Base-by-base conservation (phyloP, 768 basidiomycete genomes). In the Boletus fagicola region DNA sequence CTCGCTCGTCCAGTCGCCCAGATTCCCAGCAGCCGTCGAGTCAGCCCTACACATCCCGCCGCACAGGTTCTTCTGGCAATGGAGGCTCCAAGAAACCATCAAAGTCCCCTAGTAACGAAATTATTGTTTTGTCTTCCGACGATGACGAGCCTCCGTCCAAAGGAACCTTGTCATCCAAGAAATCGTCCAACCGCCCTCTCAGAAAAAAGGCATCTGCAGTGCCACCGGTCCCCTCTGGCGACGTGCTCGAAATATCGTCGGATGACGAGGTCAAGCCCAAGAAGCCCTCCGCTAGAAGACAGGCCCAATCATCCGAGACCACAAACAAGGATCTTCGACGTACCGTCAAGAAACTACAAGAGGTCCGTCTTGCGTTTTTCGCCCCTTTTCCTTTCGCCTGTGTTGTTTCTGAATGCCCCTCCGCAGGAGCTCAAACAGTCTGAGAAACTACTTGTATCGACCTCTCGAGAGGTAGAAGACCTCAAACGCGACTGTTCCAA, bases 201-300 rank as follows among this genome's bases (percentile, higher is more conserved):
- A 73, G 31, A 39, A 68, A 53, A 43, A 71, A 66, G 60, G 67
- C 62, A 18, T 45, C 43, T 43, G 33, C 49, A n/a, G 45, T 42
- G 28, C 55, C 48, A 16, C 51, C 45, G 20, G 55, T 43, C 59
- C 62, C 50, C 56, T 57, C 57, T 35, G 62, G 58, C 5, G 81
- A 83, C 20, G 69, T 83, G 20, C 78, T 84, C 49, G 83, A 85
- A 65, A 80, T 85, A 54, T 81, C 80, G 1, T 83, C 82, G n/a
- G 81, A 81, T 28, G 83, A 85, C 16, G 83, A 83, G 5, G 46
- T 16, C 13, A 47, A 43, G 26, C 24, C 58, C n/a, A 57, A 53
- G 48, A 57, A 60, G 43, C 0, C 42, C 43, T n/a, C 42, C 49
- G 36, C 42, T 44, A 59, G 49, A 54, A 67, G 67, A 28, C 45